A percentile compares a stretch with the other conserved stretches of the same genome.
phyloP scores from a whole-genome alignment of 2,329 filamentous ascomycete genomes.

The Venturia nashicola region DNA sequence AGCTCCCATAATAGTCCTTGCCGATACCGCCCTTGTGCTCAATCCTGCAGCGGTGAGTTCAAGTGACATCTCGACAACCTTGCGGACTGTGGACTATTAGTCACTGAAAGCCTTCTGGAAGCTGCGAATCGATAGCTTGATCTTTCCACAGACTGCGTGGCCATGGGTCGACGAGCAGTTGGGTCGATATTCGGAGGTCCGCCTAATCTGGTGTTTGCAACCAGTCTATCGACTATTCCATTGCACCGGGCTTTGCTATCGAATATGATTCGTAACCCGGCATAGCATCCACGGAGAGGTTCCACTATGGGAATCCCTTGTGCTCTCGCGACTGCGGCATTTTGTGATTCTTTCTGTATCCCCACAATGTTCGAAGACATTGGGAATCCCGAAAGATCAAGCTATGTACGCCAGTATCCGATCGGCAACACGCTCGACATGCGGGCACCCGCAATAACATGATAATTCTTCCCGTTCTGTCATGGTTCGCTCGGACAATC shows the following conservation, averaged over 20 bases:
- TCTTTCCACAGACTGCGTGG: background rate
- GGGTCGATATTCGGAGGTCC: constrained; percentile 3
- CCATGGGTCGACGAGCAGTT: background rate
- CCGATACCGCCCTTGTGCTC: background rate
- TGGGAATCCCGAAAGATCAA: background rate
- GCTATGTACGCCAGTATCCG: background rate
- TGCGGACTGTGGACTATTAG: background rate
- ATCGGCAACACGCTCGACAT: background rate
- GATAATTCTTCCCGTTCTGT: background rate
- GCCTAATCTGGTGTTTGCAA: background rate
- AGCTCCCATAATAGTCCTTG: background rate
- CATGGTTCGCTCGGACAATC: background rate
- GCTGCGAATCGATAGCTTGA: background rate
- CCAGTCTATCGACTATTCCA: background rate
- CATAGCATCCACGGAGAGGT: background rate
- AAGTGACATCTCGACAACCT: background rate
- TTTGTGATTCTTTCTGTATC: background rate
- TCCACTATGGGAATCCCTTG: background rate
- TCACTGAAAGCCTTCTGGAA: background rate
- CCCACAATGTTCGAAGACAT: background rate
- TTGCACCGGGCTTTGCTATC: background rate
- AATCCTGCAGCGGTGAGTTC: background rate
- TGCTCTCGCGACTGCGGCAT: background rate
- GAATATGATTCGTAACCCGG: background rate
- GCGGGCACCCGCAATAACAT: background rate